These are phyloP conservation scores for Cladosporium sp. DNA, from an alignment of 2,329 filamentous ascomycete genomes.

Conservation along the genomic window DNA sequence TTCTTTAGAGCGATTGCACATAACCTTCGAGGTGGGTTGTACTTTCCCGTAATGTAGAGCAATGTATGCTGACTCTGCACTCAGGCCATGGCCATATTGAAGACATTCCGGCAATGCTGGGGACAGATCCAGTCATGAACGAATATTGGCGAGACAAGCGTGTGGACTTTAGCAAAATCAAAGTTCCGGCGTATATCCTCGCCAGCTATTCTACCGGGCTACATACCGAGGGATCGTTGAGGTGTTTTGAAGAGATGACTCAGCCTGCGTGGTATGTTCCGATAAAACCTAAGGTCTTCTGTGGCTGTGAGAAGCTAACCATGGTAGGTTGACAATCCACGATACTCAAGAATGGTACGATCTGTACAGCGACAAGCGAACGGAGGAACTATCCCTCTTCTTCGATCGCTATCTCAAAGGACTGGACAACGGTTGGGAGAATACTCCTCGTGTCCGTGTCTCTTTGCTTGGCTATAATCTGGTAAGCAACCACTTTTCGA, in stretches of 20 bases:
- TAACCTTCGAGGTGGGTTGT: background rate
- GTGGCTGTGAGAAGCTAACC: background rate
- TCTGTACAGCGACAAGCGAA: constrained; percentile 37
- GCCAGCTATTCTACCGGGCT: constrained; percentile 24
- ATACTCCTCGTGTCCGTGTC: background rate
- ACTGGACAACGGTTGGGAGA: constrained; percentile 45
- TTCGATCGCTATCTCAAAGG: constrained; percentile 50
- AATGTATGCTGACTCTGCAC: background rate
- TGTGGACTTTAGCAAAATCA: constrained; percentile 25
- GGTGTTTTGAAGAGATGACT: constrained; percentile 39
- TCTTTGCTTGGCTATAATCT: background rate
- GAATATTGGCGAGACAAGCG: constrained; percentile 29
- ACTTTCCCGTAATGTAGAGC: background rate
- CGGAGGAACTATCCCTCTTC: constrained; percentile 44
- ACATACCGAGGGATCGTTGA: constrained; percentile 28
- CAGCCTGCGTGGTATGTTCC: background rate
- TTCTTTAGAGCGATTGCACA: background rate
- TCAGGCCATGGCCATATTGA: background rate
- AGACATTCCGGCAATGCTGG: constrained; percentile 24
- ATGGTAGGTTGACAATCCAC: constrained; percentile 41
- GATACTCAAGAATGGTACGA: constrained; percentile 50
- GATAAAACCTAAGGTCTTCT: too few relatives aligned
- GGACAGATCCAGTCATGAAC: constrained; percentile 19
- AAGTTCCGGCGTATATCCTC: constrained; percentile 26
- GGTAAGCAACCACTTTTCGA: background rate